Percentiles rank a stretch among this genome's conserved stretches.
phyloP scores from a whole-genome alignment of 1,284 basidiomycete genomes.

The Coniferiporia sulphurascens region DNA sequence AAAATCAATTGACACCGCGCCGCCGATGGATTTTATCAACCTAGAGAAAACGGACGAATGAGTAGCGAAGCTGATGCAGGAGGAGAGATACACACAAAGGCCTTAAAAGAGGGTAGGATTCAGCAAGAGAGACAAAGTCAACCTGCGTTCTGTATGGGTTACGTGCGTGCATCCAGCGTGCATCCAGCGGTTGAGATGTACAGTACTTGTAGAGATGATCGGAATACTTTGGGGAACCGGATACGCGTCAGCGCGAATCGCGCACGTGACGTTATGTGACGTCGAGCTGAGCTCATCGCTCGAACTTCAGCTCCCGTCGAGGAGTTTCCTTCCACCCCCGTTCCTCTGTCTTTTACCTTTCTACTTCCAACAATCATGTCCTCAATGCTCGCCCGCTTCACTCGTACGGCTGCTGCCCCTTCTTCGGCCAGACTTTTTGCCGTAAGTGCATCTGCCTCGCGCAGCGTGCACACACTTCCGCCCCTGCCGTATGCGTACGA shows the following conservation, averaged over 20 bases:
- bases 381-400: conserved; percentile 9
- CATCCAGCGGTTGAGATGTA: conserved; percentile 29
- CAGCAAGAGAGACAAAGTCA: conserved; percentile 62
- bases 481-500: conserved; percentile 89
- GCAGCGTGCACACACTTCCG: conserved; percentile 68
- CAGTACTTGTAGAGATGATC: conserved; percentile 24
- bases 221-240: background rate
- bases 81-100: conserved; percentile 46
- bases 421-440: conserved; percentile 12
- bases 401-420: conserved; percentile 8
- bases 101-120: conserved; percentile 51
- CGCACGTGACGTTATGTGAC: background rate
- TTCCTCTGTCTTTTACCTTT: background rate
- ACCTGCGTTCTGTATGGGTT: conserved; percentile 54
- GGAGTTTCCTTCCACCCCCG: background rate
- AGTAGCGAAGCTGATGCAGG: background rate
- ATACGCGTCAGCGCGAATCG: background rate
- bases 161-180: conserved; percentile 56
- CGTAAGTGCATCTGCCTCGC: conserved; percentile 9
- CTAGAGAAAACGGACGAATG: conserved; percentile 30
- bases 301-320: background rate
- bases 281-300: background rate
- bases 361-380: conserved; percentile 13
- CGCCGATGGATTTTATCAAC: conserved; percentile 28
- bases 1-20: conserved; percentile 61